Evolutionary conservation across 352 stramenopile species (phyloP).

Genomic region (Globisporangium paddicum): DNA sequence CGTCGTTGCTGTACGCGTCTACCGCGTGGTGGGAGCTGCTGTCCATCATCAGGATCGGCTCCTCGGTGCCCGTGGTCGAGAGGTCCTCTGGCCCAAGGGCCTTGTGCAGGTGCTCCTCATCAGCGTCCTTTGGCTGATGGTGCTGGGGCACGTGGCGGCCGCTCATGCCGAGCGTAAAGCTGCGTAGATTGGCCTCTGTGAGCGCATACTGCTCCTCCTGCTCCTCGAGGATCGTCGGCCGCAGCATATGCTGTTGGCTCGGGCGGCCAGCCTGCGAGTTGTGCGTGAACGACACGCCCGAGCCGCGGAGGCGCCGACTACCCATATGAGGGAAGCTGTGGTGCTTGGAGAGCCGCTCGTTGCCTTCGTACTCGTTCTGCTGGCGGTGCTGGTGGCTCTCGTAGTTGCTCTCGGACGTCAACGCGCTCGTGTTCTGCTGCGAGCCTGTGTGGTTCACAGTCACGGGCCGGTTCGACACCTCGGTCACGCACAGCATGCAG

Average conservation of each 20-base stretch:
- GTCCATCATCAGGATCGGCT: neutral
- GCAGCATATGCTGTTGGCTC: conserved; percentile 2
- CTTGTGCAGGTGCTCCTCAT: conserved; percentile 1
- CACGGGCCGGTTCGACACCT: conserved; percentile 8
- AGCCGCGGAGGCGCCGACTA: neutral
- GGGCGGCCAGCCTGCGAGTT: neutral
- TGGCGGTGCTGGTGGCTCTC: conserved; percentile 3
- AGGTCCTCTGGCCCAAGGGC: neutral
- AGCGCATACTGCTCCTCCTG: conserved; percentile 6
- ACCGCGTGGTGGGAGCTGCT: neutral
- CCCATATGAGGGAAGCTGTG: neutral
- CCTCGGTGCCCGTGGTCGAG: neutral
- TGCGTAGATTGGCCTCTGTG: conserved; percentile 14
- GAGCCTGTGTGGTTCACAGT: neutral
- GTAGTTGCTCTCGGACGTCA: conserved; percentile 7
- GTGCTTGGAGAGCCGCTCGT: conserved; percentile 10
- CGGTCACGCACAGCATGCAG: conserved; percentile 13
- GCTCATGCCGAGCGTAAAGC: conserved; percentile 11
- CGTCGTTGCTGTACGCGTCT: neutral
- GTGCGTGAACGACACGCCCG: conserved; percentile 11
- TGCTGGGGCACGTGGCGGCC: neutral
- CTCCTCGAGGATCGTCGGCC: conserved; percentile 6
- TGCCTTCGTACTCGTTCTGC: conserved; percentile 11
- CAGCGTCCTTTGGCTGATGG: neutral
- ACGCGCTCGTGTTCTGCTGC: neutral